Percentiles rank a stretch among this genome's conserved stretches.
Conservation (phyloP, 257 asterid genomes). For the Solanum arcanum region DNA sequence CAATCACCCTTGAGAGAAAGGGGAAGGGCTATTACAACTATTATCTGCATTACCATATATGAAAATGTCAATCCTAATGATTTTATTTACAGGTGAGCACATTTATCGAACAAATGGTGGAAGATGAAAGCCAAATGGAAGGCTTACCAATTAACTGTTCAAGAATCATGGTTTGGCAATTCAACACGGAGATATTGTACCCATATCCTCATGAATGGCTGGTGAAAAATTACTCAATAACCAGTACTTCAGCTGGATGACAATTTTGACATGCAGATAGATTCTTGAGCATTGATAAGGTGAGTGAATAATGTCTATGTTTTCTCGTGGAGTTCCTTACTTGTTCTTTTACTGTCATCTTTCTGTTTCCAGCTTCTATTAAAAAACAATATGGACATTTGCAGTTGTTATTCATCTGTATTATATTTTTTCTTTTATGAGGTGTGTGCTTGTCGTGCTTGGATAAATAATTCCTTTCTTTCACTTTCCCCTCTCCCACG, state of each 20-base stretch:
- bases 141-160: conserved; percentile 41
- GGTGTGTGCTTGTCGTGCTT: not conserved
- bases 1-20: not conserved
- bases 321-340: not conserved
- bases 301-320: not conserved
- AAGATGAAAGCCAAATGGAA: conserved; percentile 84
- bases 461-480: not conserved
- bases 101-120: conserved; percentile 66
- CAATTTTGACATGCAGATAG: not conserved
- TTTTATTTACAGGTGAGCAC: conserved; percentile 45
- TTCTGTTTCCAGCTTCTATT: not conserved
- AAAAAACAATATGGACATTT: not conserved
- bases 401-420: not conserved
- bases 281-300: not conserved
- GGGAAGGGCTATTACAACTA: not conserved
- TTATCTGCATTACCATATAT: not conserved
- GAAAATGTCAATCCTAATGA: not conserved
- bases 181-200: conserved; percentile 8
- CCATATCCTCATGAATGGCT: conserved; percentile 10
- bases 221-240: conserved; percentile 10
- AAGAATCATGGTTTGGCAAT: conserved; percentile 54
- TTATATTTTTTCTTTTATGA: not conserved
- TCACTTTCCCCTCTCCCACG: not conserved
- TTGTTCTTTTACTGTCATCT: not conserved
- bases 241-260: conserved; percentile 19